Conservation (phyloP, 1,284 basidiomycete species). For the Tylopilus sp. region DNA sequence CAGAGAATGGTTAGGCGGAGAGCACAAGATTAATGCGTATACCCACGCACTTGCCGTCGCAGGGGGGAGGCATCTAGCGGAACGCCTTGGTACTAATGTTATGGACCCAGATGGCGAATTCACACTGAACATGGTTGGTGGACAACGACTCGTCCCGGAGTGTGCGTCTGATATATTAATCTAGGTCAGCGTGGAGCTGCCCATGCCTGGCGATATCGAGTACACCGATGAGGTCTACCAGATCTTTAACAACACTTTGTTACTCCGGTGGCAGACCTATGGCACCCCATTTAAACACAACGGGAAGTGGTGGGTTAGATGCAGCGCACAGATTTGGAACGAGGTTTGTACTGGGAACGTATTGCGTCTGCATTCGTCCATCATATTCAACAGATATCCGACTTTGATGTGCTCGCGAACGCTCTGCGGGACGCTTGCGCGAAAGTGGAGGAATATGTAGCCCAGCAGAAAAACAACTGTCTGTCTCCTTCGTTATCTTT, state of each 20-base stretch:
- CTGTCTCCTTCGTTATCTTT: background rate
- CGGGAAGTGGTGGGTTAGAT: slow-evolving; percentile 66
- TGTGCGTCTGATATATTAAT: background rate
- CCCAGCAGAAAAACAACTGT: slow-evolving; percentile 8
- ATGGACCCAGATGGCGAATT: slow-evolving; percentile 61
- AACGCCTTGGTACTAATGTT: slow-evolving; percentile 62
- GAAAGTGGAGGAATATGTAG: slow-evolving; percentile 17
- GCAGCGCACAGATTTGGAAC: slow-evolving; percentile 70
- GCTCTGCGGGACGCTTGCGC: slow-evolving; percentile 25
- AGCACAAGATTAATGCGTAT: slow-evolving; percentile 73
- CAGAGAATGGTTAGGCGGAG: slow-evolving; percentile 79
- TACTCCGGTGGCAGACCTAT: slow-evolving; percentile 40
- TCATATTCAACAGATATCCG: slow-evolving; percentile 26
- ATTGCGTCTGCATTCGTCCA: background rate
- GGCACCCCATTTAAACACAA: slow-evolving; percentile 49
- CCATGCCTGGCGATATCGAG: slow-evolving; percentile 41
- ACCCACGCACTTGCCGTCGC: slow-evolving; percentile 69
- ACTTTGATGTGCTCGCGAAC: slow-evolving; percentile 29
- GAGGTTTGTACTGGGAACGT: slow-evolving; percentile 46
- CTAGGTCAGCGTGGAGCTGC: slow-evolving; percentile 53
- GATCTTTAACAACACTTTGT: slow-evolving; percentile 37
- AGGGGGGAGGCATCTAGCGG: slow-evolving; percentile 66
- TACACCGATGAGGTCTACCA: slow-evolving; percentile 31
- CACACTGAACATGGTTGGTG: slow-evolving; percentile 72
- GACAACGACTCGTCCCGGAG: background rate